phyloP scores from a whole-genome alignment of 202 grass and related monocot species.

The Musa balbisiana region DNA sequence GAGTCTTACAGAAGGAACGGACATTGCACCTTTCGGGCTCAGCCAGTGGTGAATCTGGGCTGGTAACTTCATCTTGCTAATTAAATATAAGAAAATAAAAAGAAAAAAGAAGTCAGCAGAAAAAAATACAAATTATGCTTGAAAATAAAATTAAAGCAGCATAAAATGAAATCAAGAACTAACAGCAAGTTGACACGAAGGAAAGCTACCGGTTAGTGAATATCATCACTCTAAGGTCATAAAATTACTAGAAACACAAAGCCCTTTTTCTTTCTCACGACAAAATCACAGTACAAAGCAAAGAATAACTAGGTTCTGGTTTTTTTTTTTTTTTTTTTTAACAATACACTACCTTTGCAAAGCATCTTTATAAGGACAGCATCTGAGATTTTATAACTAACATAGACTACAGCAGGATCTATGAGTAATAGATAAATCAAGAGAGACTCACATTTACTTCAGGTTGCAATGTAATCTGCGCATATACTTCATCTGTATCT shows the following conservation, averaged over 20 bases:
- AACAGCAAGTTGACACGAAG: too few relatives aligned
- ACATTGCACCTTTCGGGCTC: conserved; percentile 44
- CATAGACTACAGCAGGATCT: not conserved
- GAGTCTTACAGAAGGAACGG: conserved; percentile 93
- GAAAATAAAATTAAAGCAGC: not conserved
- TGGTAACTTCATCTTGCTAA: conserved; percentile 66
- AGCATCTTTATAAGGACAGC: not conserved
- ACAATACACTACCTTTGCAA: not conserved
- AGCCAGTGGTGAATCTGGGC: conserved; percentile 42
- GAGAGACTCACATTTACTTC: conserved; percentile 52
- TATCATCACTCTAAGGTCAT: too few relatives aligned
- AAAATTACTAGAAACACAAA: too few relatives aligned
- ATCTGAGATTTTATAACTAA: not conserved
- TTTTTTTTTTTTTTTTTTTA: not conserved
- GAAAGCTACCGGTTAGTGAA: too few relatives aligned
- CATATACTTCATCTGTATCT: conserved; percentile 96
- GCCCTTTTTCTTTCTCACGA: too few relatives aligned
- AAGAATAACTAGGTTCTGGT: too few relatives aligned
- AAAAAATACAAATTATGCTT: not conserved
- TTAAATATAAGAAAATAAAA: conserved; percentile 16
- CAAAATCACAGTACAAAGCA: too few relatives aligned
- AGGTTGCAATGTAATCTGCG: conserved; percentile 82
- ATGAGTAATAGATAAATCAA: not conserved
- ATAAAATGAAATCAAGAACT: not conserved
- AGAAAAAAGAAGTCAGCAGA: not conserved